Evolutionary conservation across 163 green algal species (phyloP), one percentile per base, ranked within the genome.

Genomic region (Chlamydomonas reinhardtii): DNA sequence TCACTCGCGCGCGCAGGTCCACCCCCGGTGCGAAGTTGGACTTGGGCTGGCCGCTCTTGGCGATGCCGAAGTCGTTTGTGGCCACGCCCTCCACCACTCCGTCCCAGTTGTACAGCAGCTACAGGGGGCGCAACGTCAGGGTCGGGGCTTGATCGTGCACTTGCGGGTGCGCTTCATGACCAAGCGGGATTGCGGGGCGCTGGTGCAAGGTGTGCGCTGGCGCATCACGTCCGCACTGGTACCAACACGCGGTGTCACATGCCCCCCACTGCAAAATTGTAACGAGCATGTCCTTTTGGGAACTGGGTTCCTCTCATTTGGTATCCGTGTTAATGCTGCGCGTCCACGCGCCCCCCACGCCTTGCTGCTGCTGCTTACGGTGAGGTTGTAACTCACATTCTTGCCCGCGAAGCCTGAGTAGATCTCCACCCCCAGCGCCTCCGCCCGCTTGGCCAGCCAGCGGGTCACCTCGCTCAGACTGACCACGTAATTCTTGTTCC

Each of bases 381-480:
- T n/a, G 11, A 56, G 2, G 12, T 1, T 22, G 48, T 56, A 1
- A 56, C 61, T 62, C 62, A 80, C 79, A 32, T 85, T 71, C 52
- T 78, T 78, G 22, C 82, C 96, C 11, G 95, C 93, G 88, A 98
- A 99, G 0, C 96, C 96, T 6, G 97, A 93, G 88, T 94, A 98
- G 20, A 99, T 91, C 69, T 99, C 97, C 70, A 98, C 97, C 9
- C 97, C 97, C 20, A 95, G 39, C 32, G 92, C 94, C 91, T 99
- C 96, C 32, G 97, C 97, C 34, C 94, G 90, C 15, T 66, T 56
- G 2, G 80, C 96, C 85, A 99, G 87, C 97, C 97, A 99, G 14
- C 95, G 90, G 31, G 91, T 91, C 24, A 97, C 76, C 88, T 98
- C 87, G 79, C 94, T 96, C 19, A 98, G 93, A 88, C 93, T 97